Base-by-base conservation (phyloP, 2,329 filamentous ascomycete species). In the Delphinella strobiligena region DNA sequence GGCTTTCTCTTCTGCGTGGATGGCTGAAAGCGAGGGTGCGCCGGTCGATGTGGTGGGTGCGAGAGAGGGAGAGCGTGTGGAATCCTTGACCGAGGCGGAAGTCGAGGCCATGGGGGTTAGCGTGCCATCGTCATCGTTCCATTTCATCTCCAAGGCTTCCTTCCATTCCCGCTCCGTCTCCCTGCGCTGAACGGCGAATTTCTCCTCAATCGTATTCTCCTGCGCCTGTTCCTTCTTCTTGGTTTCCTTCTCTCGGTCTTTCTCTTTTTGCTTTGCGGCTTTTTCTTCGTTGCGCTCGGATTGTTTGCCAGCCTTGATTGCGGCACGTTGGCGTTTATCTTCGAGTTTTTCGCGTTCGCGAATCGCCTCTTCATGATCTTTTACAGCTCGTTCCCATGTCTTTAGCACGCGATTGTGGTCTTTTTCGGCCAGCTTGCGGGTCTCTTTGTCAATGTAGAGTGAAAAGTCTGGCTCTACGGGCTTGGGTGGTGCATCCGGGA, bases 371-470 rank as follows among this genome's bases (percentile, higher is more conserved):
- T 78, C 72, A 27, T 75, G 75, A 43, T 78, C 71, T 56, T 82
- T 84, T 44, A 82, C 58, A 9, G 76, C 73, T 51, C 75, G 69
- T 19, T 80, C 71, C 53, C 85, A 81, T 7, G 67, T 66, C 52
- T 83, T 83, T 22, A 75, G 64, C 1, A 67, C 65, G 10, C 72
- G 69, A 37, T 74, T 73, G 40, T 76, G 68, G 50, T 85, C 79
- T 42, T 79, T 82, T 50, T 84, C 77, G 1, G 78, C 80, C 31
- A 76, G 68, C 50, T 82, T 84, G 7, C 75, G 73, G 19, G 74
- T 65, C 5, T 75, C 72, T 51, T 80, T 80, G 57, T 84, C 76
- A 2, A 69, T 61, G 53, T 75, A 78, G 34, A 67, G 61, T 33
- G 66, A 63, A 1, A 78, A 55, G 48, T 86, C 70, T 2, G 80